phyloP scores from a whole-genome alignment of 2,329 filamentous ascomycete genomes.

The Ascochyta rabiei region DNA sequence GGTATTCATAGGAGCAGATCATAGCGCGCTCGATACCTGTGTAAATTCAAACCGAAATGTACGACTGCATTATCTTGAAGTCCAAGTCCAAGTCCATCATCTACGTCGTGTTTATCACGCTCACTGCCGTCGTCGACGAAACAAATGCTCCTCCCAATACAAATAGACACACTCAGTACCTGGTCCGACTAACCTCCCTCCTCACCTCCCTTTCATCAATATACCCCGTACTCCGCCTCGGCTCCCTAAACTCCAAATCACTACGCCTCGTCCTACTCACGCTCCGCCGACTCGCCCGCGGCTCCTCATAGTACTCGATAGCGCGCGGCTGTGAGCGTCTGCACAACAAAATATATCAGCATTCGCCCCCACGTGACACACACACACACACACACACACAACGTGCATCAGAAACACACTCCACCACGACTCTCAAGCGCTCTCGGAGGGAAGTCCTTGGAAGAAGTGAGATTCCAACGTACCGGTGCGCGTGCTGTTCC shows the following conservation, averaged over 20 bases:
- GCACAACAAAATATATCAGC: not conserved
- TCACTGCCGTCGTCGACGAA: not conserved
- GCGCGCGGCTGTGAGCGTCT: conserved; percentile 28
- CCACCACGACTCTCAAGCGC: not conserved
- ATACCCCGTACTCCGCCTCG: conserved; percentile 29
- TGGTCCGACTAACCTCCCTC: conserved; percentile 39
- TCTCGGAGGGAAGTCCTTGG: too few relatives aligned
- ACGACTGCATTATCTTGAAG: not conserved
- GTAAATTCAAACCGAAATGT: conserved; percentile 11
- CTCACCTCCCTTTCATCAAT: conserved; percentile 35
- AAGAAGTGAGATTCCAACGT: not conserved
- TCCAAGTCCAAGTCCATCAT: not conserved
- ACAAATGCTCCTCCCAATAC: not conserved
- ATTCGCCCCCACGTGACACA: not conserved
- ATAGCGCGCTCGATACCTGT: conserved; percentile 15
- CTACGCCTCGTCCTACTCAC: conserved; percentile 26
- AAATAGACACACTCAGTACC: conserved; percentile 20
- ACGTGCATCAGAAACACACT: too few relatives aligned
- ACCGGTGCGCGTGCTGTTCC: conserved; percentile 13
- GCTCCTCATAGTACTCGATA: conserved; percentile 40
- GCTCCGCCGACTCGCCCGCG: conserved; percentile 33
- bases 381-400: not conserved
- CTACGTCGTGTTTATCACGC: not conserved
- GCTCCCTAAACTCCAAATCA: conserved; percentile 23
- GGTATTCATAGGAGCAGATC: conserved; percentile 5